Base-by-base conservation (phyloP, 805 yeast genomes). In the Geotrichum ghanense region DNA sequence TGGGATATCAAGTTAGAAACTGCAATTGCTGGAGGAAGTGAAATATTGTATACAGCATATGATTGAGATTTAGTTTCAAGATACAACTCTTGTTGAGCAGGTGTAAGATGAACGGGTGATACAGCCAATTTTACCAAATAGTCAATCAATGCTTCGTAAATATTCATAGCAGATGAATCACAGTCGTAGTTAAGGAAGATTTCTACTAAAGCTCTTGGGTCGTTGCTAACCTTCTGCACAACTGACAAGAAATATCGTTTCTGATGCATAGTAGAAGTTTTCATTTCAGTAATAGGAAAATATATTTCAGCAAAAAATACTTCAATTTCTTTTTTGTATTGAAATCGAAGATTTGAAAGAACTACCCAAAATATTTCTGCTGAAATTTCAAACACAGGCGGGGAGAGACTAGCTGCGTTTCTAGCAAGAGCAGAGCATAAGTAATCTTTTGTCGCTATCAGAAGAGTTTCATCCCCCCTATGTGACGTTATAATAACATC, bases 171-270 rank as follows among this genome's bases (percentile, higher is more conserved):
- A 17, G 73, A 69, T 26, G 78, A 69, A 61, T 88, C 95, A 69
- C 99, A 92, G 64, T 92, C 99, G 63, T 92, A 94, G 64, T 92
- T 92, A 57, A 92, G 73, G 60, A 89, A 92, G 49, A 92, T 78
- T 66, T 92, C 99, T 49, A 94, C 86, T 51, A 94, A 68, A 16
- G 94, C 81, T 51, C 95, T 74, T 41, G 97, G 95, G 64, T 90
- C 95, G 52, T 78, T 78, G 59, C 95, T 83, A 31, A 92, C 65
- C 54, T 95, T 73, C 55, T 84, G 83, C 22, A 94, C 72, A 14
- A 90, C 74, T 9, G 82, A 75, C 50, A 94, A 69, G 52, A 90
- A 75, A 57, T 88, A 90, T 61, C 94, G 74, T 61, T 90, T 88
- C 65, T 94, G 98, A 62, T 90, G 97, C 6, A 88, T 68, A 0